Evolutionary conservation across 768 basidiomycete genomes (phyloP).

Genomic region (Panus rudis): DNA sequence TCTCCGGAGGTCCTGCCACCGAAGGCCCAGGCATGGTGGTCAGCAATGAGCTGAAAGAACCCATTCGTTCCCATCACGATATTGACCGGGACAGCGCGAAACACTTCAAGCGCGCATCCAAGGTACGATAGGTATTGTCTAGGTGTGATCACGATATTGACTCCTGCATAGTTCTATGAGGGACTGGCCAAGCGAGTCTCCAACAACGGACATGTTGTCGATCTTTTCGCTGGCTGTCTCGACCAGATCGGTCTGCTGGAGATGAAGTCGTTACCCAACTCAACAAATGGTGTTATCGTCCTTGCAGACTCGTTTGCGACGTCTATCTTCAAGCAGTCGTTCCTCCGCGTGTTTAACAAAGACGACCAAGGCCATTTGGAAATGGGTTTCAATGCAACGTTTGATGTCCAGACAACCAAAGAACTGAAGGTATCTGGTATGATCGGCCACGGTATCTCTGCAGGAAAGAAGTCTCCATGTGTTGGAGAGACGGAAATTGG

Average conservation of each 20-base stretch:
- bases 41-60: constrained; percentile 90
- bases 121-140: constrained; percentile 44
- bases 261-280: constrained; percentile 95
- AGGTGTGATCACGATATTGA: constrained; percentile 6
- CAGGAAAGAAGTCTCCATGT: constrained; percentile 91
- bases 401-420: constrained; percentile 99
- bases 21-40: constrained; percentile 98
- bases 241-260: constrained; percentile 97
- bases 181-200: constrained; percentile 87
- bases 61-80: constrained; percentile 97
- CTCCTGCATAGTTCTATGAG: constrained; percentile 79
- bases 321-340: constrained; percentile 98
- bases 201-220: constrained; percentile 90
- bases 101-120: constrained; percentile 93
- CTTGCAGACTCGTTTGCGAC: constrained; percentile 96
- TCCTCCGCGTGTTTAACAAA: constrained; percentile 87
- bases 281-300: constrained; percentile 94
- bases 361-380: constrained; percentile 87
- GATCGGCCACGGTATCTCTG: constrained; percentile 95
- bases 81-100: constrained; percentile 96
- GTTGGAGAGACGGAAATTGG: constrained; percentile 99
- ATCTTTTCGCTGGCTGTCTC: constrained; percentile 93
- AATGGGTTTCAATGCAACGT: constrained; percentile 99
- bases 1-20: constrained; percentile 91
- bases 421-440: constrained; percentile 97